Percentiles rank a stretch among this genome's conserved stretches.
These are phyloP conservation scores for Penicillium cataractarum DNA, from an alignment of 495 filamentous ascomycete genomes.

Conservation along the genomic window DNA sequence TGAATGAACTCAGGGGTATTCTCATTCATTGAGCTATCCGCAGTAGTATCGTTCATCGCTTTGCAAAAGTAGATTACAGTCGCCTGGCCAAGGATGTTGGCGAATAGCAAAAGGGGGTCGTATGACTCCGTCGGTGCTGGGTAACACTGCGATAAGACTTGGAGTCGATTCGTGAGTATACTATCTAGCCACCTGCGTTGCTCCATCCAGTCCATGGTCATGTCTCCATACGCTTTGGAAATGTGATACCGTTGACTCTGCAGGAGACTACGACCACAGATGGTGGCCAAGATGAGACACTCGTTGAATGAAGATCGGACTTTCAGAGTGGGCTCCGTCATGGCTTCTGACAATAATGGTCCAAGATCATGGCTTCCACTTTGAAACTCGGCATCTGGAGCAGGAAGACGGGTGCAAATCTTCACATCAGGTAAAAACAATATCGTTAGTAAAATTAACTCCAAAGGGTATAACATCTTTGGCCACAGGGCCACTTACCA, in stretches of 20 bases:
- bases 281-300: conserved; percentile 50
- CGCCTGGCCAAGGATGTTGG: conserved; percentile 47
- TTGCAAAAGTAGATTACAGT: conserved; percentile 45
- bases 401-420: conserved; percentile 30
- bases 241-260: conserved; percentile 44
- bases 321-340: conserved; percentile 31
- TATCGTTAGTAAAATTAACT: not conserved
- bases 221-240: conserved; percentile 29
- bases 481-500: conserved; percentile 36
- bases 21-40: not conserved
- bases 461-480: not conserved
- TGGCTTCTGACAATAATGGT: conserved; percentile 49
- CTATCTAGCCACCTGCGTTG: conserved; percentile 51
- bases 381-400: conserved; percentile 53
- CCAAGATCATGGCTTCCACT: conserved; percentile 43
- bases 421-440: not conserved
- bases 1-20: not conserved
- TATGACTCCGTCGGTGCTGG: conserved; percentile 28
- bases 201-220: conserved; percentile 39
- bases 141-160: conserved; percentile 23
- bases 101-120: conserved; percentile 48
- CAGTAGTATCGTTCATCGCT: conserved; percentile 8
- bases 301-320: conserved; percentile 50
- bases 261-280: conserved; percentile 50
- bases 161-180: conserved; percentile 41